Percentiles rank a stretch among this genome's conserved stretches.
phyloP scores from a whole-genome alignment of 2,329 filamentous ascomycete species.

The Calcarisporium arbuscula region DNA sequence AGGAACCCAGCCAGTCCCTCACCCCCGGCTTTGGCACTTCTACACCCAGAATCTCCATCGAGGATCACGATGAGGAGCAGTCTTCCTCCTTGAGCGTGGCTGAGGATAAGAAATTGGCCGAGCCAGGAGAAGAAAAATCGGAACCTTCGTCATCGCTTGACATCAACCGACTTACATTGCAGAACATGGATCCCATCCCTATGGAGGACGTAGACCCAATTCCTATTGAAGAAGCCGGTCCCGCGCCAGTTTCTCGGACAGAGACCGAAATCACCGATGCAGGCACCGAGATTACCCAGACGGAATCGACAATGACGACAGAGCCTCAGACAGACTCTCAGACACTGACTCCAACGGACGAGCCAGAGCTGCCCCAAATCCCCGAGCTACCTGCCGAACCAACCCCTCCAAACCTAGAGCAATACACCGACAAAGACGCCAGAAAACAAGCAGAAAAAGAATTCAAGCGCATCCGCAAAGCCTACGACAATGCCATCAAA shows the following conservation, averaged over 20 bases:
- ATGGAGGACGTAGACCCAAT: constrained; percentile 14
- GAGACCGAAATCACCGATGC: background rate
- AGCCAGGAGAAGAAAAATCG: background rate
- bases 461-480: constrained; percentile 53
- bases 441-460: constrained; percentile 66
- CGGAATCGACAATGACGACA: no score
- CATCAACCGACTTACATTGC: constrained; percentile 20
- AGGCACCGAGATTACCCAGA: background rate
- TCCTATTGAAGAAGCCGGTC: background rate
- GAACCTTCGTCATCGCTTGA: constrained; percentile 2
- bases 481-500: constrained; percentile 61
- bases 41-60: background rate
- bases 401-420: constrained; percentile 44
- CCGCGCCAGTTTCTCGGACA: no score
- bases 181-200: constrained; percentile 33
- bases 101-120: background rate
- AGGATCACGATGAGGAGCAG: background rate
- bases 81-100: no score
- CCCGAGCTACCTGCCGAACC: constrained; percentile 43
- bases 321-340: no score
- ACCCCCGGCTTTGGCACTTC: background rate
- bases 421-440: constrained; percentile 56
- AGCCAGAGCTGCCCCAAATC: constrained; percentile 34
- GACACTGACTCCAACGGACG: constrained; percentile 4
- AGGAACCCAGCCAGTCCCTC: no score